Percentiles rank a stretch among this genome's conserved stretches.
These are phyloP conservation scores for Hemisphaericaspora subhashii DNA, from an alignment of 1,139 yeast species.

Conservation along the genomic window DNA sequence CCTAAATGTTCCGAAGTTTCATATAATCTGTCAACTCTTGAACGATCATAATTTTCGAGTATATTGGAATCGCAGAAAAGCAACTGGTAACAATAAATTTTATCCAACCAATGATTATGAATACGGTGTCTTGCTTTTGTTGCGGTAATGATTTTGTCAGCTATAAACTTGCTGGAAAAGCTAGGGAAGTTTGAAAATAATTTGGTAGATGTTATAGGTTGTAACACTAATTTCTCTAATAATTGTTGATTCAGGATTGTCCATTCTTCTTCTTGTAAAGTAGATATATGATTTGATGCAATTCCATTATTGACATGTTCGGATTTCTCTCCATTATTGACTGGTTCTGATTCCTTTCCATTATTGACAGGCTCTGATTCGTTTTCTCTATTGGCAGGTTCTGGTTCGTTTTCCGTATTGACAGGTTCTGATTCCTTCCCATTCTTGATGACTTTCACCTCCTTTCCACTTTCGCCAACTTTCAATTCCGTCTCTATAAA, in stretches of 20 bases:
- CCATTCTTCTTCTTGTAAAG: background rate
- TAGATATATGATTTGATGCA: background rate
- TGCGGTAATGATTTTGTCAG: background rate
- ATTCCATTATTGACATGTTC: background rate
- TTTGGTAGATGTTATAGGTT: background rate
- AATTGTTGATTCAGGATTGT: background rate
- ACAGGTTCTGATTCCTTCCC: no score
- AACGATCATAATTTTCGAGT: slow-evolving; percentile 1
- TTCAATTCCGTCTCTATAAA: no score
- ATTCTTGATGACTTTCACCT: no score
- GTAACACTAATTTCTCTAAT: background rate
- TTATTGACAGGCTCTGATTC: no score
- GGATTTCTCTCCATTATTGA: no score
- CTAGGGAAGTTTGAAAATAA: background rate
- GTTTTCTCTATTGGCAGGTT: no score
- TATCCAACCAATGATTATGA: background rate
- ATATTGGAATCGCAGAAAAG: slow-evolving; percentile 2
- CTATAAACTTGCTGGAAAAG: background rate
- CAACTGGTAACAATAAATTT: background rate
- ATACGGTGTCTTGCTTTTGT: background rate
- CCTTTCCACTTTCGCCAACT: no score
- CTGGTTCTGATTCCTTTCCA: no score
- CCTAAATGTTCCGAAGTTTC: background rate
- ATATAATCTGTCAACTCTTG: background rate
- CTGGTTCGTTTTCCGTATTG: no score